These are phyloP conservation scores for Alternaria sp. DNA, from an alignment of 2,329 filamentous ascomycete genomes.

Conservation along the genomic window DNA sequence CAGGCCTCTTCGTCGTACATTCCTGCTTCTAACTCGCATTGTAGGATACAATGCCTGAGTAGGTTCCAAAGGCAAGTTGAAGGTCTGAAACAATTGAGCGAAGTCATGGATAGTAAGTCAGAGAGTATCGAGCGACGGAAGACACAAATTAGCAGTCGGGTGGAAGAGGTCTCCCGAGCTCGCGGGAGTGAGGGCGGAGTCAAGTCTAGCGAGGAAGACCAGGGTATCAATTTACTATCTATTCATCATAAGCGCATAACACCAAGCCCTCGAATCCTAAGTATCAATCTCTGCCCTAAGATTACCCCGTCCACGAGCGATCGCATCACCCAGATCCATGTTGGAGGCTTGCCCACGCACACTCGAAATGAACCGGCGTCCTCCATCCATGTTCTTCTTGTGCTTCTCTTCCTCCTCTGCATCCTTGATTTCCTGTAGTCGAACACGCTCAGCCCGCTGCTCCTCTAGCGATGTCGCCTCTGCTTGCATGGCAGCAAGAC, in stretches of 20 bases:
- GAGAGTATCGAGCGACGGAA: background rate
- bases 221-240: slow-evolving; percentile 17
- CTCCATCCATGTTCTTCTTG: slow-evolving; percentile 32
- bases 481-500: slow-evolving; percentile 44
- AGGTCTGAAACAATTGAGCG: background rate
- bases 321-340: slow-evolving; percentile 37
- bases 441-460: slow-evolving; percentile 42
- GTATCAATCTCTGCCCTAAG: slow-evolving; percentile 23
- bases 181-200: background rate
- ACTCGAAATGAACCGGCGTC: slow-evolving; percentile 31
- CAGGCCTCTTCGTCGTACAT: no score
- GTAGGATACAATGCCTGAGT: no score
- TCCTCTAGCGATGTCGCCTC: slow-evolving; percentile 41
- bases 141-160: background rate
- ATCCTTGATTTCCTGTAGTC: slow-evolving; percentile 38
- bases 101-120: no score
- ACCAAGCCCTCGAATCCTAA: background rate
- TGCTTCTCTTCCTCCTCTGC: slow-evolving; percentile 40
- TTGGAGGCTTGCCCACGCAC: slow-evolving; percentile 31
- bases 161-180: background rate
- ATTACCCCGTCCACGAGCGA: slow-evolving; percentile 34
- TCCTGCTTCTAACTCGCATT: no score
- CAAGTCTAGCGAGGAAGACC: background rate
- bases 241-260: background rate
- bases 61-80: no score